Evolutionary conservation across 2,329 filamentous ascomycete species (phyloP).

Genomic region (Ophiosphaerella korrae): DNA sequence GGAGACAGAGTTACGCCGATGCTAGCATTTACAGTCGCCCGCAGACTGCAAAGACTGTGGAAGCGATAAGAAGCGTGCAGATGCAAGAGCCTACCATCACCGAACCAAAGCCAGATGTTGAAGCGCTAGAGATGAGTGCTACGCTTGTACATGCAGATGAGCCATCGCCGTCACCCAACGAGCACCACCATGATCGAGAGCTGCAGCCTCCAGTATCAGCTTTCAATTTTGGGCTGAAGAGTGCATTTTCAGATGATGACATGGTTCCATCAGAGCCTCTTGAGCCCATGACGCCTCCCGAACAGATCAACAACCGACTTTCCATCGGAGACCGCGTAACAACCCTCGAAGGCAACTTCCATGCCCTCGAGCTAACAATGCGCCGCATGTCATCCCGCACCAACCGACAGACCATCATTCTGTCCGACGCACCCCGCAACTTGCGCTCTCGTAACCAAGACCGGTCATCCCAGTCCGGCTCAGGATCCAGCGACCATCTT

Average conservation of each 20-base stretch:
- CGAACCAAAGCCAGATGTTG: constrained; percentile 11
- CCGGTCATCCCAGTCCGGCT: constrained; percentile 13
- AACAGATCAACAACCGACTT: constrained; percentile 24
- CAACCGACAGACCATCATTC: constrained; percentile 47
- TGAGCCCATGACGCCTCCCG: constrained; percentile 11
- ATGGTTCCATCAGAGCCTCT: constrained; percentile 7
- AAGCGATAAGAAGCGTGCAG: constrained; percentile 34
- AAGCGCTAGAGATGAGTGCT: constrained; percentile 30
- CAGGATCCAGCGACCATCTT: constrained; percentile 23
- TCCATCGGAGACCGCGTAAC: constrained; percentile 44
- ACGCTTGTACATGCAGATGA: constrained; percentile 29
- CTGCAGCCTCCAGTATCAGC: constrained; percentile 31
- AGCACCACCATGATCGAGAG: constrained; percentile 4
- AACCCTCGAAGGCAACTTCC: constrained; percentile 37
- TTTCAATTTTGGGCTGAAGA: constrained; percentile 46
- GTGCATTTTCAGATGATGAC: constrained; percentile 27
- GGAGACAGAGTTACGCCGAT: constrained; percentile 42
- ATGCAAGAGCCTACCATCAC: constrained; percentile 26
- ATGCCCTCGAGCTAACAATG: constrained; percentile 37
- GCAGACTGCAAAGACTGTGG: constrained; percentile 39
- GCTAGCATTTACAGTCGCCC: constrained; percentile 43
- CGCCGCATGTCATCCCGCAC: constrained; percentile 40
- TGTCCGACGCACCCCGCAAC: constrained; percentile 44
- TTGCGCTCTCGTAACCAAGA: constrained; percentile 38
- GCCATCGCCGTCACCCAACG: constrained; percentile 12